Evolutionary conservation across 805 yeast species (phyloP).

Genomic region (Blastobotrys peoriensis): DNA sequence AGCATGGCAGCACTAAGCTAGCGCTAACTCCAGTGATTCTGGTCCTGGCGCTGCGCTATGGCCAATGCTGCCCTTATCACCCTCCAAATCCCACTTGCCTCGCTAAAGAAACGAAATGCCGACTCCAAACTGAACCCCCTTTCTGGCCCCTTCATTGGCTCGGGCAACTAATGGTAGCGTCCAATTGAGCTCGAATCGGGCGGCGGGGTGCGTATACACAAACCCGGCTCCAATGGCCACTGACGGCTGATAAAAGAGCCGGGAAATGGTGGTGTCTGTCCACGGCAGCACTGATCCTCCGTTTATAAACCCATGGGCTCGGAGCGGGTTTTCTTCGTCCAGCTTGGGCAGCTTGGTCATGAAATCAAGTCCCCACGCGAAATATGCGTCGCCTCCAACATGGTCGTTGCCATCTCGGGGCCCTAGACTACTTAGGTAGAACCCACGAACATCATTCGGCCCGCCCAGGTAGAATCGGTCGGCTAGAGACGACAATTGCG

Average conservation of each 20-base stretch:
- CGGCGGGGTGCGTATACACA: slow-evolving; percentile 55
- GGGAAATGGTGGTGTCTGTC: slow-evolving; percentile 12
- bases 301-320: slow-evolving; percentile 57
- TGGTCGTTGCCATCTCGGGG: slow-evolving; percentile 49
- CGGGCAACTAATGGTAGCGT: slow-evolving; percentile 54
- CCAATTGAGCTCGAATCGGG: slow-evolving; percentile 62
- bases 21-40: too few species aligned
- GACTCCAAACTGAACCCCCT: slow-evolving; percentile 63
- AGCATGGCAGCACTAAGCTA: too few species aligned
- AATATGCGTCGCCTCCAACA: slow-evolving; percentile 61
- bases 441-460: slow-evolving; percentile 63
- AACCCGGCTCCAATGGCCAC: slow-evolving; percentile 55
- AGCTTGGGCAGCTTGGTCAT: slow-evolving; percentile 55
- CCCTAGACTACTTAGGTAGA: slow-evolving; percentile 61
- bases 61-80: too few species aligned
- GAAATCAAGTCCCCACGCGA: slow-evolving; percentile 53
- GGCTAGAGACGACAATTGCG: slow-evolving; percentile 50
- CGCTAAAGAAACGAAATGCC: slow-evolving; percentile 54
- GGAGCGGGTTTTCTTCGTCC: slow-evolving; percentile 42
- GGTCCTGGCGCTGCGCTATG: too few species aligned
- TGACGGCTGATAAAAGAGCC: slow-evolving; percentile 40
- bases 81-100: too few species aligned
- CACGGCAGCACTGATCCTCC: slow-evolving; percentile 51
- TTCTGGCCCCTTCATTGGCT: slow-evolving; percentile 45
- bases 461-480: slow-evolving; percentile 88